phyloP scores from a whole-genome alignment of 2,329 filamentous ascomycete species.

The Apiospora rasikravindrae region DNA sequence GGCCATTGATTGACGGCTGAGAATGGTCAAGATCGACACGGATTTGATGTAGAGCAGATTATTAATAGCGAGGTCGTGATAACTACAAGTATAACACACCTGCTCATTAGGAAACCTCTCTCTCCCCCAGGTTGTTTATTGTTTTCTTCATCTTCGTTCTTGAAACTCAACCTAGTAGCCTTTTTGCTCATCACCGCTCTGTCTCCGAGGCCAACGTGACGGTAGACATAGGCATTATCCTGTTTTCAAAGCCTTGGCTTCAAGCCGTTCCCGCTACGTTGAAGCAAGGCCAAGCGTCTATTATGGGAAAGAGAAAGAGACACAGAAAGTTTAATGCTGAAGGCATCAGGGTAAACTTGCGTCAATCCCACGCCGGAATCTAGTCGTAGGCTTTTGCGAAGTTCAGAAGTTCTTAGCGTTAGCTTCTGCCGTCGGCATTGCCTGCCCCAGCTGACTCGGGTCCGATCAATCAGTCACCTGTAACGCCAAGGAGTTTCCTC shows the following conservation, averaged over 20 bases:
- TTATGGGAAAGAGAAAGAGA: neutral
- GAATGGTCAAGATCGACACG: neutral
- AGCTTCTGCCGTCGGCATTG: neutral
- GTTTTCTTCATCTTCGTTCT: neutral
- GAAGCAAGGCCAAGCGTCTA: slow-evolving; percentile 13
- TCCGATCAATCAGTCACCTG: slow-evolving; percentile 21
- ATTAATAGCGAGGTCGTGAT: neutral
- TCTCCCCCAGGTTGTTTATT: neutral
- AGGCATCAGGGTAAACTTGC: neutral
- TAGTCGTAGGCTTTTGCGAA: neutral
- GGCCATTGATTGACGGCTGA: neutral
- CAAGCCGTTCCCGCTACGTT: neutral
- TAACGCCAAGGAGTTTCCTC: slow-evolving; percentile 27
- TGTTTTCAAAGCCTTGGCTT: neutral
- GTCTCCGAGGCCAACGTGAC: neutral
- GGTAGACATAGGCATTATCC: neutral
- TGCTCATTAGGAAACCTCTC: neutral
- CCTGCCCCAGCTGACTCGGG: neutral
- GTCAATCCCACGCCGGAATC: neutral
- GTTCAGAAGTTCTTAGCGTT: neutral
- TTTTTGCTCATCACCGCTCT: too few relatives aligned
- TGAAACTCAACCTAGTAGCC: neutral
- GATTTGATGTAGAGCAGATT: neutral
- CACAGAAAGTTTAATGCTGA: neutral
- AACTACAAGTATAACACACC: neutral